Evolutionary conservation across 805 yeast species (phyloP).

Genomic region (Kuraishia molischiana): DNA sequence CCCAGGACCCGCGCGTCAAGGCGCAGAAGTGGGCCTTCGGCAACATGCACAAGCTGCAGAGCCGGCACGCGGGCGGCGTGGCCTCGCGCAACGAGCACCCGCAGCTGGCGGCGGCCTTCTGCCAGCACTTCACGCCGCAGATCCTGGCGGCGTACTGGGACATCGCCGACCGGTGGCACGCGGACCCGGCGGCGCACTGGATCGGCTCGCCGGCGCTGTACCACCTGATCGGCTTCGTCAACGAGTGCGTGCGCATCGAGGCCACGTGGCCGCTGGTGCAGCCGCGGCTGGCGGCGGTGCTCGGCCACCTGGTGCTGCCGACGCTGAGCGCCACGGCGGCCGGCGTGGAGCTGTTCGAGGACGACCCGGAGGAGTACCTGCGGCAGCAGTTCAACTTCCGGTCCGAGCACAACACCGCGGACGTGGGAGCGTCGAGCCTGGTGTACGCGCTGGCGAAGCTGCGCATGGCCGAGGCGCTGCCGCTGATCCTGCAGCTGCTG

Average conservation of each 20-base stretch:
- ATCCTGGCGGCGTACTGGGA: constrained; percentile 49
- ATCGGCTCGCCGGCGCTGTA: constrained; percentile 46
- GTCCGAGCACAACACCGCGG: constrained; percentile 37
- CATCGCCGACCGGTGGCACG: constrained; percentile 65
- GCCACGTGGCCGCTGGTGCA: constrained; percentile 57
- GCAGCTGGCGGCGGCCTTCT: neutral
- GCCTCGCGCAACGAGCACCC: neutral
- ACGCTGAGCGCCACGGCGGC: constrained; percentile 60
- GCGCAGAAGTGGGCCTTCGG: constrained; percentile 82
- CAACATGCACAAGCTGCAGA: constrained; percentile 58
- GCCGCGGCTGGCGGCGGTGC: constrained; percentile 53
- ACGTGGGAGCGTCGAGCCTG: constrained; percentile 39
- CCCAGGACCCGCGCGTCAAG: constrained; percentile 46
- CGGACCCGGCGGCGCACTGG: constrained; percentile 39
- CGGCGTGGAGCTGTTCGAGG: constrained; percentile 66
- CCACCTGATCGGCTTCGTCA: constrained; percentile 52
- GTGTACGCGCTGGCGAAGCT: constrained; percentile 26
- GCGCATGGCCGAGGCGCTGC: constrained; percentile 31
- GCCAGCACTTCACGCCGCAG: constrained; percentile 48
- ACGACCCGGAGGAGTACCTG: constrained; percentile 83
- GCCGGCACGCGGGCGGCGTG: constrained; percentile 47
- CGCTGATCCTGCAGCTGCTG: constrained; percentile 43
- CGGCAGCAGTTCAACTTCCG: constrained; percentile 56
- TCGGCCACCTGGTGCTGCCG: constrained; percentile 70
- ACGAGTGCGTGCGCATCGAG: constrained; percentile 43